Evolutionary conservation across 371 early-diverging fungal genomes (phyloP).

Genomic region (Mucor saturninus): DNA sequence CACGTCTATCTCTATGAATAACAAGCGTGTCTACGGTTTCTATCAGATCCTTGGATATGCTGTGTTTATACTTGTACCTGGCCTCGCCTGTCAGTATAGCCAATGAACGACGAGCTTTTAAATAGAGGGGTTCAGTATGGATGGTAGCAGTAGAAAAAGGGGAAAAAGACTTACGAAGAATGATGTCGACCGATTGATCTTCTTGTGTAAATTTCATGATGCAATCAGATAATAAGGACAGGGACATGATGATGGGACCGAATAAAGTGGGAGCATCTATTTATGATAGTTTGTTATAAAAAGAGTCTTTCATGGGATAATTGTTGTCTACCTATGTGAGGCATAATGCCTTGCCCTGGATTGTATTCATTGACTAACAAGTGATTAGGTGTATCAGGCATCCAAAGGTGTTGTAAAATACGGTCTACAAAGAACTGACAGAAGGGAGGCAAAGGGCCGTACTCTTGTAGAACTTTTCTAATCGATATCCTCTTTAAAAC

Average conservation of each 20-base stretch:
- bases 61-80: conserved; percentile 69
- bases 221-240: conserved; percentile 72
- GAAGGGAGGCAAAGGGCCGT: conserved; percentile 62
- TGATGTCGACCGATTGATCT: conserved; percentile 32
- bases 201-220: conserved; percentile 66
- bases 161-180: conserved; percentile 60
- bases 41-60: conserved; percentile 67
- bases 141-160: too few species aligned
- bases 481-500: too few species aligned
- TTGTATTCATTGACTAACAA: conserved; percentile 77
- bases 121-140: not conserved
- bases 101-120: conserved; percentile 64
- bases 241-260: conserved; percentile 66
- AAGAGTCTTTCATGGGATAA: not conserved
- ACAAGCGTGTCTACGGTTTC: conserved; percentile 41
- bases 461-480: conserved; percentile 60
- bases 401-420: conserved; percentile 41
- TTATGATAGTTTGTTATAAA: too few species aligned
- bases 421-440: conserved; percentile 48
- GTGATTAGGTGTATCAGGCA: conserved; percentile 59
- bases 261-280: conserved; percentile 70
- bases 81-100: conserved; percentile 66
- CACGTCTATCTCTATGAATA: conserved; percentile 44
- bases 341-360: conserved; percentile 72
- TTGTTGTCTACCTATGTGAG: conserved; percentile 46